Conservation (phyloP, 805 yeast species). For the Ogataea chonburiensis region DNA sequence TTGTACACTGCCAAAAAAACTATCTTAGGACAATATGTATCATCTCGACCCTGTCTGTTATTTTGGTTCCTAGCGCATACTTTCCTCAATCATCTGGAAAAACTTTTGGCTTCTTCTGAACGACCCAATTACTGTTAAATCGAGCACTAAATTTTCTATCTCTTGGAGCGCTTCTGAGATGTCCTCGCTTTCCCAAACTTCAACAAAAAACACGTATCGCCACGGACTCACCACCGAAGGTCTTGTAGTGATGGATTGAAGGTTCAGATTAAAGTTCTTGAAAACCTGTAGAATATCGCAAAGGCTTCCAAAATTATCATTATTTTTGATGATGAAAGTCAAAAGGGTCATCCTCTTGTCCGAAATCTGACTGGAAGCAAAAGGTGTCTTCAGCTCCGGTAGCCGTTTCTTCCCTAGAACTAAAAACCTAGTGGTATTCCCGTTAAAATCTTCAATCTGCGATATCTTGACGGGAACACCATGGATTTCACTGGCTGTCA, state of each 20-base stretch:
- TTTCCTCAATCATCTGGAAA: constrained; percentile 27
- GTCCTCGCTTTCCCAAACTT: constrained; percentile 44
- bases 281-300: constrained; percentile 62
- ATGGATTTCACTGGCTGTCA: constrained; percentile 61
- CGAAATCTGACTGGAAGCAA: constrained; percentile 10
- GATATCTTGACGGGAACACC: constrained; percentile 51
- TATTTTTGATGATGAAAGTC: constrained; percentile 60
- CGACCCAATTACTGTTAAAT: constrained; percentile 57
- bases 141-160: constrained; percentile 44
- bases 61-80: no score
- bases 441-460: constrained; percentile 67
- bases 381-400: constrained; percentile 10
- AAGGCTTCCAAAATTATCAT: constrained; percentile 72
- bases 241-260: constrained; percentile 73
- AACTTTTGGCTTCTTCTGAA: constrained; percentile 30
- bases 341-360: constrained; percentile 47
- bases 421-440: constrained; percentile 85
- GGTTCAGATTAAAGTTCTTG: constrained; percentile 53
- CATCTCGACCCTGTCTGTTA: neutral
- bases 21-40: no score
- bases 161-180: constrained; percentile 39
- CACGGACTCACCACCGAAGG: constrained; percentile 68
- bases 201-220: constrained; percentile 83
- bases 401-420: constrained; percentile 48
- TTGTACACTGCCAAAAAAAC: no score